Percentiles rank a stretch among this genome's conserved stretches.
These are phyloP conservation scores for Phycomyces blakesleeanus DNA, from an alignment of 192 early-diverging fungal genomes.

Conservation along the genomic window DNA sequence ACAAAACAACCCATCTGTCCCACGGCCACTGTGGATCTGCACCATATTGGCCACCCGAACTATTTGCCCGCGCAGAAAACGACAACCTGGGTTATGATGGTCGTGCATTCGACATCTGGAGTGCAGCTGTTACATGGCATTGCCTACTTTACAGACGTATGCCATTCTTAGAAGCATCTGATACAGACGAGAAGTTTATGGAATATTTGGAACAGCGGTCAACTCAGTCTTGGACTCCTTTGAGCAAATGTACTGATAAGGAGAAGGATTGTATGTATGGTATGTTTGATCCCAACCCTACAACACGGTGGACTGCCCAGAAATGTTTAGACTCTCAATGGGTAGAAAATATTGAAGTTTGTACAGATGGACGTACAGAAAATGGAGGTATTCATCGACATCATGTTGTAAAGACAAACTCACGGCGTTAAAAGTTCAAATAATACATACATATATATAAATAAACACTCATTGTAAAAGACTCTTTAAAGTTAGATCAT, in stretches of 20 bases:
- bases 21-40: slow-evolving; percentile 86
- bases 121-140: slow-evolving; percentile 88
- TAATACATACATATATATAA: too few relatives aligned
- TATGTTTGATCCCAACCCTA: slow-evolving; percentile 77
- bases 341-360: slow-evolving; percentile 63
- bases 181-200: slow-evolving; percentile 60
- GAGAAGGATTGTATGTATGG: slow-evolving; percentile 71
- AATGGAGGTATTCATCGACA: slow-evolving; percentile 13
- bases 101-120: slow-evolving; percentile 87
- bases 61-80: slow-evolving; percentile 58
- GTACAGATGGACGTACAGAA: slow-evolving; percentile 24
- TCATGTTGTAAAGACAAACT: slow-evolving; percentile 5
- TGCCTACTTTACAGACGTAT: slow-evolving; percentile 70
- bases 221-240: slow-evolving; percentile 55
- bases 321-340: slow-evolving; percentile 72
- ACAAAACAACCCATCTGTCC: slow-evolving; percentile 62
- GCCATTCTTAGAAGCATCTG: slow-evolving; percentile 61
- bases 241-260: slow-evolving; percentile 63
- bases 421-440: too few relatives aligned
- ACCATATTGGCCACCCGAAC: slow-evolving; percentile 96
- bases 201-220: slow-evolving; percentile 52
- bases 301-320: slow-evolving; percentile 64
- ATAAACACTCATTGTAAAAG: too few relatives aligned
- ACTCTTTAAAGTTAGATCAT: too few relatives aligned
- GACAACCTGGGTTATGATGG: slow-evolving; percentile 66